A percentile compares a stretch with the other conserved stretches of the same genome.
Conservation (phyloP, 2,329 filamentous ascomycete genomes). For the Dactylellina sp. region DNA sequence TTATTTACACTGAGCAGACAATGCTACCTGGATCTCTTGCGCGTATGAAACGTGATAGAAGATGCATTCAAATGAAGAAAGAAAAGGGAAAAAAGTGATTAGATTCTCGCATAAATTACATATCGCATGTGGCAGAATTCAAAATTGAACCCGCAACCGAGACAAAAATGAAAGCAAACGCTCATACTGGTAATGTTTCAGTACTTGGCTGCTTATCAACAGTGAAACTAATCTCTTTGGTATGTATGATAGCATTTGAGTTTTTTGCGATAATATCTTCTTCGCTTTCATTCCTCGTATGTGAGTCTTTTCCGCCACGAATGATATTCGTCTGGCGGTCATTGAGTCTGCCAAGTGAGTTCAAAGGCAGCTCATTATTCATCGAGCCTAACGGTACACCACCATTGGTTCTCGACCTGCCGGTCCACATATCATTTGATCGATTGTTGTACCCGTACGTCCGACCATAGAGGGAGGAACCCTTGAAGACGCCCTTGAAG, state of each 20-base stretch:
- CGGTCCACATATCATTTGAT: slow-evolving; percentile 31
- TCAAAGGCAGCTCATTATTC: neutral
- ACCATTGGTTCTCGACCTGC: slow-evolving; percentile 24
- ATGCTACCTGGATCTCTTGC: too few relatives aligned
- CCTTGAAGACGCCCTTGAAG: slow-evolving; percentile 58
- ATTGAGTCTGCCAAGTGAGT: neutral
- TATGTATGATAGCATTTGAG: slow-evolving; percentile 31
- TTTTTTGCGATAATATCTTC: slow-evolving; percentile 47
- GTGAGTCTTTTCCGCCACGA: slow-evolving; percentile 27
- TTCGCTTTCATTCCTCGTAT: slow-evolving; percentile 39
- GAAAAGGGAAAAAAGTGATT: too few relatives aligned
- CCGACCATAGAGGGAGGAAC: slow-evolving; percentile 8
- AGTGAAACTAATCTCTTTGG: slow-evolving; percentile 20
- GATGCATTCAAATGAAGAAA: too few relatives aligned
- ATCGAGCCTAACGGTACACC: slow-evolving; percentile 20
- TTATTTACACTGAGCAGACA: too few relatives aligned
- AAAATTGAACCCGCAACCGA: too few relatives aligned
- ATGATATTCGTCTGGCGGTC: slow-evolving; percentile 13
- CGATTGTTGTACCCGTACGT: slow-evolving; percentile 16
- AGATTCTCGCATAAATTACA: too few relatives aligned
- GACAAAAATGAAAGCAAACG: neutral
- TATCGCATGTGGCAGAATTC: too few relatives aligned
- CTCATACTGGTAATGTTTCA: slow-evolving; percentile 34
- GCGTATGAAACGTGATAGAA: too few relatives aligned
- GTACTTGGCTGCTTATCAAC: slow-evolving; percentile 33